Evolutionary conservation across 1,284 basidiomycete species (phyloP).

Genomic region (Grifola frondosa): DNA sequence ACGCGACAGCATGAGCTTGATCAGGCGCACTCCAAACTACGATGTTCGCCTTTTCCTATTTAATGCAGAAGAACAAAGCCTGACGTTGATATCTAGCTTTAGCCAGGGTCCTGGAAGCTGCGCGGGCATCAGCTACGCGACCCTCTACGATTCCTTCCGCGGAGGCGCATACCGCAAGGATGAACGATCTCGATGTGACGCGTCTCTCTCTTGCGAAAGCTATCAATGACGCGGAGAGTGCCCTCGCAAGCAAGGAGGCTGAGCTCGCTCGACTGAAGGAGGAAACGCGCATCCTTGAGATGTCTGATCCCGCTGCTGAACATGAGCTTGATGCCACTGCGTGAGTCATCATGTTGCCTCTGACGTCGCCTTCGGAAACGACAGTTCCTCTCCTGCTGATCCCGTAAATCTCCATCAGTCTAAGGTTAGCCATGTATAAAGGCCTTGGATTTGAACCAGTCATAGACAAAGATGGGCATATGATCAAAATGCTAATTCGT

Average conservation of each 20-base stretch:
- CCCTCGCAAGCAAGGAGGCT: slow-evolving; percentile 64
- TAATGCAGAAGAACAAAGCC: no score
- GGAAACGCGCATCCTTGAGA: slow-evolving; percentile 56
- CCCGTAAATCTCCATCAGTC: slow-evolving; percentile 38
- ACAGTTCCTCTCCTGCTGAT: no score
- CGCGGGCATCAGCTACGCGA: slow-evolving; percentile 66
- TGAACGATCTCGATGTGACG: slow-evolving; percentile 65
- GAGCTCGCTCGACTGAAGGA: slow-evolving; percentile 67
- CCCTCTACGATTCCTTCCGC: slow-evolving; percentile 68
- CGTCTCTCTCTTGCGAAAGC: slow-evolving; percentile 70
- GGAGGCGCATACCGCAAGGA: slow-evolving; percentile 53
- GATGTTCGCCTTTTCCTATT: no score
- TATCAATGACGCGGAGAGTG: slow-evolving; percentile 69
- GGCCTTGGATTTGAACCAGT: slow-evolving; percentile 70
- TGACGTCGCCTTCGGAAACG: neutral
- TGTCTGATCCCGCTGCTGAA: slow-evolving; percentile 67
- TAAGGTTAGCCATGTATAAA: slow-evolving; percentile 66
- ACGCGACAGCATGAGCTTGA: slow-evolving; percentile 63
- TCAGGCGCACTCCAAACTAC: slow-evolving; percentile 58
- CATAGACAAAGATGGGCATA: slow-evolving; percentile 46
- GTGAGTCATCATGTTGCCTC: slow-evolving; percentile 43
- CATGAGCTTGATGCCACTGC: slow-evolving; percentile 68
- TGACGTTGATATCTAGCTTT: no score
- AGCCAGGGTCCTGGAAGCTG: slow-evolving; percentile 64
- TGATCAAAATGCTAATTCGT: slow-evolving; percentile 68